These are phyloP conservation scores for Nidularia sp. DNA, from an alignment of 768 basidiomycete genomes.

Conservation along the genomic window DNA sequence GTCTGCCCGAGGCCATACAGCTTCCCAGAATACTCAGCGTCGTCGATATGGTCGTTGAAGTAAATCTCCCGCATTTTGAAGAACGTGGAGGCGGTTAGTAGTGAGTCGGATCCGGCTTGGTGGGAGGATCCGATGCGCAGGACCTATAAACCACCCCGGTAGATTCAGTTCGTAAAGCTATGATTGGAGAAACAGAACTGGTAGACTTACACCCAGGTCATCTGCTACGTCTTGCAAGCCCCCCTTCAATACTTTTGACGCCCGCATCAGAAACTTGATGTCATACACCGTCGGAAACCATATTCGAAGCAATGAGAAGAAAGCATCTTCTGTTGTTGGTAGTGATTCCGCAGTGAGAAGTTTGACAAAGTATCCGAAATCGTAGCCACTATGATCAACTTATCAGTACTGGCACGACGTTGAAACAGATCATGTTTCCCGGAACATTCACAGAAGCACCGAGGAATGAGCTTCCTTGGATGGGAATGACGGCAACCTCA, in stretches of 20 bases:
- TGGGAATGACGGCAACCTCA: too few relatives aligned
- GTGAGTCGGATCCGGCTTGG: constrained; percentile 96
- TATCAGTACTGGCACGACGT: neutral
- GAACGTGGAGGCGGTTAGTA: constrained; percentile 89
- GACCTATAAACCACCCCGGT: constrained; percentile 45
- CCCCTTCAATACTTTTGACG: constrained; percentile 82
- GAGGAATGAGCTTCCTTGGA: too few relatives aligned
- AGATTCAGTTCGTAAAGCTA: neutral
- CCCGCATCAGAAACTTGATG: constrained; percentile 95
- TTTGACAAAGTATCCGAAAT: constrained; percentile 98
- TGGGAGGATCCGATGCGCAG: constrained; percentile 87
- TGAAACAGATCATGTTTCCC: neutral
- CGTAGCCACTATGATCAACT: constrained; percentile 75
- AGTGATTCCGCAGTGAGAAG: constrained; percentile 82
- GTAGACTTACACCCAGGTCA: constrained; percentile 76
- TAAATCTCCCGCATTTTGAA: constrained; percentile 94
- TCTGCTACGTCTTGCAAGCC: constrained; percentile 94
- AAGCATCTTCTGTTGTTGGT: constrained; percentile 84
- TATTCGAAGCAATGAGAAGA: constrained; percentile 79
- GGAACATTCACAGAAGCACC: too few relatives aligned
- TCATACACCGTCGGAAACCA: constrained; percentile 99
- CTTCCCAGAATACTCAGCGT: constrained; percentile 76
- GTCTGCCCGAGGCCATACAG: constrained; percentile 83
- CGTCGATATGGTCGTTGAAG: constrained; percentile 88
- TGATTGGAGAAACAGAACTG: constrained; percentile 2